A percentile compares a stretch with the other conserved stretches of the same genome.
Evolutionary conservation across 2,329 filamentous ascomycete species (phyloP).

Genomic region (Paraphaeosphaeria minitans): DNA sequence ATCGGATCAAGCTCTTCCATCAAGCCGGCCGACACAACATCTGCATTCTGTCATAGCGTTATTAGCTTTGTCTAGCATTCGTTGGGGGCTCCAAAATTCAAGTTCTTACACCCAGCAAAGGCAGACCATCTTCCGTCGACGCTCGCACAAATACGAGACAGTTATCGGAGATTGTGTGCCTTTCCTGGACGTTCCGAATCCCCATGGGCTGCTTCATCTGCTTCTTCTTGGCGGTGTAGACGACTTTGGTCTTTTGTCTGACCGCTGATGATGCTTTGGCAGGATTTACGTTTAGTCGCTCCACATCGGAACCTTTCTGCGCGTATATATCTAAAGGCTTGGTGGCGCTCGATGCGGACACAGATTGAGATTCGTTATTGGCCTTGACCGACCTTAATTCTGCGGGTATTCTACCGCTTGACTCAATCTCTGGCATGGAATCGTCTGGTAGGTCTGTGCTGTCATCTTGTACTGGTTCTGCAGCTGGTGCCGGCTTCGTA

Average conservation of each 20-base stretch:
- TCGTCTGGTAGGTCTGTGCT: not conserved
- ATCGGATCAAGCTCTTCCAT: slow-evolving; percentile 31
- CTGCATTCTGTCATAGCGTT: slow-evolving; percentile 20
- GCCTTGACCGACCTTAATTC: not conserved
- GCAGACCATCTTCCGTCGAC: slow-evolving; percentile 33
- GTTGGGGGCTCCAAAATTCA: not conserved
- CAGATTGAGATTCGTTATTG: not conserved
- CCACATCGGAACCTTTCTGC: not conserved
- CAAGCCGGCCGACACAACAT: slow-evolving; percentile 8
- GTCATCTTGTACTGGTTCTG: not conserved
- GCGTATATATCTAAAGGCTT: not conserved
- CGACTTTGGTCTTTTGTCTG: not conserved
- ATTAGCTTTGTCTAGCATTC: slow-evolving; percentile 15
- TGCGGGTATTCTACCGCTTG: not conserved
- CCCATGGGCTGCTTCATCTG: not conserved
- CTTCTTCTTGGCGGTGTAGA: not conserved
- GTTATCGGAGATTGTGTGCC: slow-evolving; percentile 27
- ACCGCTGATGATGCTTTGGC: not conserved
- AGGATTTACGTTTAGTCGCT: too few relatives aligned
- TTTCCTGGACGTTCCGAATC: slow-evolving; percentile 22
- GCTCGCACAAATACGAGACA: slow-evolving; percentile 35
- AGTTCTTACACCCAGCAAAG: slow-evolving; percentile 32
- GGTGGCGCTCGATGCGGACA: not conserved
- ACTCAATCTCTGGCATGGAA: not conserved
- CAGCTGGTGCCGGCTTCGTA: not conserved